A percentile compares a stretch with the other conserved stretches of the same genome.
Evolutionary conservation across 1,284 basidiomycete genomes (phyloP).

Genomic region (Irpex rosettiformis): DNA sequence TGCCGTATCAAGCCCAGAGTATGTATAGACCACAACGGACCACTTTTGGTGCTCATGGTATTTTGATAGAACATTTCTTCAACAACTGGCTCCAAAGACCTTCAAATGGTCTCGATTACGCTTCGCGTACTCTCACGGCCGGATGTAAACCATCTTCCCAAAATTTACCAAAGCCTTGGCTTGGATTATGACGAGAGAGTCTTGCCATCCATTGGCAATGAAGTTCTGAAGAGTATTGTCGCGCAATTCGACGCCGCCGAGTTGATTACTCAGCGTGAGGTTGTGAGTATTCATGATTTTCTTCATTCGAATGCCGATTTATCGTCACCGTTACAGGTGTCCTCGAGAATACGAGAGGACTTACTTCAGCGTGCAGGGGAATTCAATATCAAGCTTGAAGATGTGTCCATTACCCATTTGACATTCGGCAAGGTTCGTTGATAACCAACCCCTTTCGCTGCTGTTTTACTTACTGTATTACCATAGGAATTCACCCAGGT

Average conservation of each 20-base stretch:
- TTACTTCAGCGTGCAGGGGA: conserved; percentile 91
- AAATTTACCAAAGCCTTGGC: conserved; percentile 94
- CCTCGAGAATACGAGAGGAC: conserved; percentile 92
- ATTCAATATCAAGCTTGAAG: conserved; percentile 95
- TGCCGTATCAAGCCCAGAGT: conserved; percentile 96
- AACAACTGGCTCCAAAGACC: conserved; percentile 92
- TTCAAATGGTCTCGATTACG: conserved; percentile 98
- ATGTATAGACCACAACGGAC: background rate
- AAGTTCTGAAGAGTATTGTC: conserved; percentile 97
- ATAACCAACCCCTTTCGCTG: background rate
- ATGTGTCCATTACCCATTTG: conserved; percentile 93
- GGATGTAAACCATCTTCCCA: conserved; percentile 83
- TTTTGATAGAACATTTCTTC: conserved; percentile 86
- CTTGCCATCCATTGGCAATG: conserved; percentile 92
- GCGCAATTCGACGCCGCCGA: conserved; percentile 99
- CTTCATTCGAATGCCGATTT: background rate
- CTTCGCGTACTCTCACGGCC: conserved; percentile 95
- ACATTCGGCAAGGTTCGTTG: conserved; percentile 72
- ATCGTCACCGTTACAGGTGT: conserved; percentile 28
- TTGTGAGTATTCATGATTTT: conserved; percentile 44
- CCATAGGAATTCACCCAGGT: conserved; percentile 76
- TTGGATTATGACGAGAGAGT: conserved; percentile 98
- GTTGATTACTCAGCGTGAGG: conserved; percentile 86
- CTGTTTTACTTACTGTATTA: conserved; percentile 8
- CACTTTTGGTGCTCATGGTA: background rate